phyloP scores from a whole-genome alignment of 164 flowering plant species.

The Magnolia changhungtana region DNA sequence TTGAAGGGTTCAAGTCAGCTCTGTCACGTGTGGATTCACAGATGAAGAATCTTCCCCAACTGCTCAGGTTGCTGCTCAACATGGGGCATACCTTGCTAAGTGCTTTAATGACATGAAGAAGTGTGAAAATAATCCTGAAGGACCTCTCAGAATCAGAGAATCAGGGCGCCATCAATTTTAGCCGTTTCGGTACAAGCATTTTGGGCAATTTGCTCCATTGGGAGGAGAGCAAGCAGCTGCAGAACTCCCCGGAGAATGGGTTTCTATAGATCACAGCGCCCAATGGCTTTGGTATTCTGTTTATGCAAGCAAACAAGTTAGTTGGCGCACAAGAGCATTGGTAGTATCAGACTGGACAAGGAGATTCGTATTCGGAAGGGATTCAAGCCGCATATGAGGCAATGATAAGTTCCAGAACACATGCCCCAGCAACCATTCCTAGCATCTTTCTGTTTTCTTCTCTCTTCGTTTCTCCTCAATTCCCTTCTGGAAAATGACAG shows the following conservation, averaged over 20 bases:
- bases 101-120: conserved; percentile 70
- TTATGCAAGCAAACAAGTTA: conserved; percentile 87
- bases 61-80: conserved; percentile 99
- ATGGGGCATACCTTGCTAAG: conserved; percentile 75
- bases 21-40: conserved; percentile 79
- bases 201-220: conserved; percentile 92
- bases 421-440: no score
- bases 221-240: conserved; percentile 97
- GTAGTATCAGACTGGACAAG: conserved; percentile 82
- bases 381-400: conserved; percentile 72
- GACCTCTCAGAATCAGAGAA: conserved; percentile 53
- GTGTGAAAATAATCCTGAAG: conserved; percentile 67
- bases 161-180: conserved; percentile 74
- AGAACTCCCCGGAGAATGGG: conserved; percentile 96
- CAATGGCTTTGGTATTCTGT: conserved; percentile 99
- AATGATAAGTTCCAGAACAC: background rate
- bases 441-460: no score
- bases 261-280: conserved; percentile 84
- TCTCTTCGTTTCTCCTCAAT: no score
- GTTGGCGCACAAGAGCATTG: conserved; percentile 82
- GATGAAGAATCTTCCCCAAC: conserved; percentile 91
- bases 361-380: conserved; percentile 77
- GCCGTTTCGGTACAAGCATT: conserved; percentile 89
- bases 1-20: conserved; percentile 52
- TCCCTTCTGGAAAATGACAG: no score